A percentile compares a stretch with the other conserved stretches of the same genome.
Evolutionary conservation across 768 basidiomycete genomes (phyloP).

Genomic region (Vararia minispora): DNA sequence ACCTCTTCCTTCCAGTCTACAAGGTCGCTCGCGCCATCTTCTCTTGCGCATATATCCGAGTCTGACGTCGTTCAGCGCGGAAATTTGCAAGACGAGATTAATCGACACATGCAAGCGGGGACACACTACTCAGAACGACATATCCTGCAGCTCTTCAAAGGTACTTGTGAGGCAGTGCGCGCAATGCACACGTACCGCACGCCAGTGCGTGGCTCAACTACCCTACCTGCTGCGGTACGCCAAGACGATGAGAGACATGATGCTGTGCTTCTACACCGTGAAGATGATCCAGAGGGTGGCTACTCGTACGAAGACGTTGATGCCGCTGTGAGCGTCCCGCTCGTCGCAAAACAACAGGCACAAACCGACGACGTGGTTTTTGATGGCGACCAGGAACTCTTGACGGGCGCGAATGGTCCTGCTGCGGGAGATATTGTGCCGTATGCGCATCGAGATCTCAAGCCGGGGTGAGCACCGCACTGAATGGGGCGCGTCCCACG

Average conservation of each 20-base stretch:
- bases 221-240: constrained; percentile 12
- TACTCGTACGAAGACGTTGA: constrained; percentile 50
- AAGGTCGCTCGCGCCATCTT: too few relatives aligned
- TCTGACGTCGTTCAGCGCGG: constrained; percentile 43
- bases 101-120: constrained; percentile 71
- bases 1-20: constrained; percentile 91
- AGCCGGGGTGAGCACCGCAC: constrained; percentile 65
- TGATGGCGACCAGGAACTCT: constrained; percentile 77
- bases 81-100: constrained; percentile 93
- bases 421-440: constrained; percentile 48
- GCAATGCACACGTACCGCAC: constrained; percentile 89
- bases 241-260: constrained; percentile 48
- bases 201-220: constrained; percentile 23
- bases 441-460: constrained; percentile 94
- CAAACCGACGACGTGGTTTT: constrained; percentile 58
- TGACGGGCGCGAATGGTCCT: constrained; percentile 26
- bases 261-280: constrained; percentile 64
- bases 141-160: constrained; percentile 84
- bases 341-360: constrained; percentile 41
- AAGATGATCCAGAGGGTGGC: constrained; percentile 63
- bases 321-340: constrained; percentile 32
- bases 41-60: neutral
- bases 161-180: constrained; percentile 86
- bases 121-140: constrained; percentile 80
- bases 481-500: neutral